Conservation (phyloP, 75 land plant species). For the Cupressus sempervirens region DNA sequence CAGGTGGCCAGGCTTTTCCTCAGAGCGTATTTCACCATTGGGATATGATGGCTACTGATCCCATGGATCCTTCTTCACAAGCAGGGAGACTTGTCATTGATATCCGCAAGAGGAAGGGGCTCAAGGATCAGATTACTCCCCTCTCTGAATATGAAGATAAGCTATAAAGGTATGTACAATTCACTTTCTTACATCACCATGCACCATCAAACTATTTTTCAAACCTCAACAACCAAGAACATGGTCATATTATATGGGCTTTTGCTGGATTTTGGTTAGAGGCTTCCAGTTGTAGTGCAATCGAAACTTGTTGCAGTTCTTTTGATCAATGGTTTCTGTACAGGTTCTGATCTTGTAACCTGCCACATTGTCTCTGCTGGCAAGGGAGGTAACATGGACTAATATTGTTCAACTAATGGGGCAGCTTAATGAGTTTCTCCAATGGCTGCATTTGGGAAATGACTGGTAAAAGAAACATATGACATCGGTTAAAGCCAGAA, state of each 20-base stretch:
- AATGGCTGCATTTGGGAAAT: too few species aligned
- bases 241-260: not conserved
- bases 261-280: not conserved
- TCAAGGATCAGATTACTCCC: conserved; percentile 61
- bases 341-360: not conserved
- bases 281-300: not conserved
- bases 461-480: too few species aligned
- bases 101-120: conserved; percentile 65
- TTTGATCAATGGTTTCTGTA: not conserved
- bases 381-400: too few species aligned
- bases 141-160: conserved; percentile 59
- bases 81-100: conserved; percentile 31
- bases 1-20: conserved; percentile 79
- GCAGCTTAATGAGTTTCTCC: too few species aligned
- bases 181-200: not conserved
- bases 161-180: conserved; percentile 25
- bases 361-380: too few species aligned
- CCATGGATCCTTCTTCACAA: conserved; percentile 27
- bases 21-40: conserved; percentile 80
- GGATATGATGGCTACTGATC: conserved; percentile 43
- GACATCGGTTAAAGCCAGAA: too few species aligned
- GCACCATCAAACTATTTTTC: not conserved
- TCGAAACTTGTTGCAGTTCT: not conserved
- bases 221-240: not conserved
- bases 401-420: too few species aligned